A percentile compares a stretch with the other conserved stretches of the same genome.
Conservation (phyloP, 2,329 filamentous ascomycete genomes). For the Dactylellina parvicollis region DNA sequence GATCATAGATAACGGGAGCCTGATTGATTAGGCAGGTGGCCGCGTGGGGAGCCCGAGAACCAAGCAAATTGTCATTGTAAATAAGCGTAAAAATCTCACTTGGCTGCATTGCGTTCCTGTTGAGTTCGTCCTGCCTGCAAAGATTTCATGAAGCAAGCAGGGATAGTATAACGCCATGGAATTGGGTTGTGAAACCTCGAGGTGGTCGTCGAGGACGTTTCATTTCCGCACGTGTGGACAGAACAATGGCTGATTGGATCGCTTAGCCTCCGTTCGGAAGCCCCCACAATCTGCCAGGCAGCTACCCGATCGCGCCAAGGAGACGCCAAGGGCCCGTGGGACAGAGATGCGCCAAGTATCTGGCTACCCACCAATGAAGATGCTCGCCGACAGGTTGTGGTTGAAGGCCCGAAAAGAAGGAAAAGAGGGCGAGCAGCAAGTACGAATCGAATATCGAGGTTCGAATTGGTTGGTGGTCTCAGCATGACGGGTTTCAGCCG, state of each 20-base stretch:
- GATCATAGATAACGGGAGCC: constrained; percentile 30
- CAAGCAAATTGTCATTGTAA: constrained; percentile 25
- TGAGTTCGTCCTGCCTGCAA: background rate
- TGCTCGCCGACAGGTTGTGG: constrained; percentile 33
- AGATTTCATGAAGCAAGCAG: constrained; percentile 22
- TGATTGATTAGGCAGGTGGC: constrained; percentile 49
- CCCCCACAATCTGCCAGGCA: constrained; percentile 45
- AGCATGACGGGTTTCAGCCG: constrained; percentile 37
- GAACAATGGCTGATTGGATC: constrained; percentile 28
- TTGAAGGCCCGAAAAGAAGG: background rate
- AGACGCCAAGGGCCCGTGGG: constrained; percentile 35
- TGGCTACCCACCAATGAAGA: constrained; percentile 28
- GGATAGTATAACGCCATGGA: constrained; percentile 43
- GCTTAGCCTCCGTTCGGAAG: constrained; percentile 26
- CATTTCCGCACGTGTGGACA: constrained; percentile 38
- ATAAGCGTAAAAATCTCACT: constrained; percentile 29
- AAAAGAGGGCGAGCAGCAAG: background rate
- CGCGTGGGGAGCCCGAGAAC: constrained; percentile 15
- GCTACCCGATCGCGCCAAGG: constrained; percentile 50
- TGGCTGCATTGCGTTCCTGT: constrained; percentile 28
- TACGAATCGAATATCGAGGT: background rate
- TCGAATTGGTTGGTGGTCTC: background rate
- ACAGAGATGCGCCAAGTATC: background rate
- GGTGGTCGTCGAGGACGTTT: constrained; percentile 12
- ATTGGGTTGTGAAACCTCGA: constrained; percentile 6